Evolutionary conservation across 371 early-diverging fungal genomes (phyloP), one percentile per base, ranked within the genome.

Genomic region (Mortierella sp.): DNA sequence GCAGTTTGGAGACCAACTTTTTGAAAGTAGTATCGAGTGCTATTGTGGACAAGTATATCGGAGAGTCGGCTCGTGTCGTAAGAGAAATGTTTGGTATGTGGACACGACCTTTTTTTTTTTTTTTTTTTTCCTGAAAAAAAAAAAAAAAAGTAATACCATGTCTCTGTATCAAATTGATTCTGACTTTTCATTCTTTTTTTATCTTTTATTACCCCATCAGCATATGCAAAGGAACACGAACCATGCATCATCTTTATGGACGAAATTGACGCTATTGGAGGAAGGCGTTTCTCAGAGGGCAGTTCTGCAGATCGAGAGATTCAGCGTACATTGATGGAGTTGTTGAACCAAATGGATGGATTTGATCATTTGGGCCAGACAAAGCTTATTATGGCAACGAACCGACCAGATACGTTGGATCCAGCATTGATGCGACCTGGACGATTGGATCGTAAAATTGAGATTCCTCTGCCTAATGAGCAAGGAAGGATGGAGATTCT

Each of bases 231-330:
- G 76, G 97, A 97, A 70, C 99, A 98, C 82, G 98, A 98, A 72
- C 99, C 99, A n/a, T 99, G 99, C 86, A 98, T 99, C 75, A 99
- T 99, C 60, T 99, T 99, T 82, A 97, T 99, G 98, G 99, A 99
- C 84, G 99, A 99, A 85, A 99, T 99, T 75, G 99, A 99, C 88
- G 99, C 99, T 45, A 99, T 99, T 86, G 99, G 99, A 82, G 99
- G 99, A 9, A 93, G 99, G 67, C 91, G 99, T 64, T 99, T 99
- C 84, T 96, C 97, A 9, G 99, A 99, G 80, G 98, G 99, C 76
- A 99, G 97, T 15, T 99, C 99, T 48, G 97, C 99, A 16, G 99
- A 99, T 91, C 94, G 99, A 79, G 99, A 99, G 90, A 98, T 99
- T 72, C 99, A 99, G 84, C 92, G 99, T 69, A 99, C 99, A 25